Base-by-base conservation (phyloP, 2,329 filamentous ascomycete species). In the Diaporthe vaccinii region DNA sequence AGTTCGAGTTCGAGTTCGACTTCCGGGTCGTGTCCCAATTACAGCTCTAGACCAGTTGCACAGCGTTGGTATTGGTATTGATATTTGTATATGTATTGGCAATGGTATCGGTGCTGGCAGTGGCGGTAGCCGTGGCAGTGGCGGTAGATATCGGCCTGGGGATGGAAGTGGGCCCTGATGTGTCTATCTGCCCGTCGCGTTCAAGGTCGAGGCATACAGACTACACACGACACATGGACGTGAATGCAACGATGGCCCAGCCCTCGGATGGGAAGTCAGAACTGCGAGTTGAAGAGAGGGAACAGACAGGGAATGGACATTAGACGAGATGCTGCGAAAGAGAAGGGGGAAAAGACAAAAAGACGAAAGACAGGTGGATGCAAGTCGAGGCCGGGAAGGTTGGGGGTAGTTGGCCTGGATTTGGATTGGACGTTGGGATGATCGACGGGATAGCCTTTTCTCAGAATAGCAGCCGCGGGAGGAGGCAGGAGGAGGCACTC, bases 371-470 rank as follows among this genome's bases (percentile, higher is more conserved):
- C 22, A 53, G 46, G n/a, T 55, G 58, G 58, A 61, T 39, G 65
- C 46, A 36, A 28, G 65, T 36, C 46, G 31, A 53, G 62, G 62
- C 46, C 62, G 62, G 62, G 51, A 12, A 55, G 51, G n/a, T 55
- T 55, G 51, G 65, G 65, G n/a, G 31, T 53, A 20, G 46, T 39
- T 53, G 65, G 65, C 65, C 46, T 68, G 65, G 46, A 39, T 28
- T 39, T 51, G 65, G 65, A 53, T 53, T 68, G 65, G 65, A 68
- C 28, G 46, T 68, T 68, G 65, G 65, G 65, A 41, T 46, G 65
- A 68, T 68, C 65, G 65, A 53, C 65, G 28, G 53, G 46, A 68
- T 68, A 68, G 65, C 65, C 65, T 68, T 53, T 53, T 68, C 65
- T 68, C 46, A 68, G 65, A 68, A 68, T 68, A 68, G 65, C 34